A percentile compares a stretch with the other conserved stretches of the same genome.
Evolutionary conservation across 768 basidiomycete genomes (phyloP).

Genomic region (Hydnomerulius pinastri): DNA sequence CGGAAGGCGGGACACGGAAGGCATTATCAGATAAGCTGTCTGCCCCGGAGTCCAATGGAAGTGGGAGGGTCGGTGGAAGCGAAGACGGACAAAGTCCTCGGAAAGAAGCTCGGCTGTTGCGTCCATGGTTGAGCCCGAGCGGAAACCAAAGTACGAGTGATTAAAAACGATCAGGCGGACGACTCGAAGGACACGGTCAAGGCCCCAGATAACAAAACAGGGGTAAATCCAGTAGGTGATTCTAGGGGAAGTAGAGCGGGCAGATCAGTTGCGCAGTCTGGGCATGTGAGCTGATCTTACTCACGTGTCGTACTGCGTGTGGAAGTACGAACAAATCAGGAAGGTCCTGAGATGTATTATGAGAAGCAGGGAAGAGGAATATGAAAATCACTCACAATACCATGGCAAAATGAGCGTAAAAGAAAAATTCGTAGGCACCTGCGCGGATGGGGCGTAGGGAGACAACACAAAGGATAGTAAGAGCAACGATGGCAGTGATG

Average conservation of each 20-base stretch:
- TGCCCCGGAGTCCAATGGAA: slow-evolving; percentile 56
- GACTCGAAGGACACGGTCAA: slow-evolving; percentile 50
- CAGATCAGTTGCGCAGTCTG: slow-evolving; percentile 32
- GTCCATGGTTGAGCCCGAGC: slow-evolving; percentile 25
- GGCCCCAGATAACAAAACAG: slow-evolving; percentile 50
- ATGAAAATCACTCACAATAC: slow-evolving; percentile 30
- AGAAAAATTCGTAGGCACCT: slow-evolving; percentile 49
- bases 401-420: slow-evolving; percentile 45
- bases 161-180: slow-evolving; percentile 44
- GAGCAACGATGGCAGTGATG: slow-evolving; percentile 35
- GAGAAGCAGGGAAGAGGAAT: not conserved
- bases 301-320: slow-evolving; percentile 18
- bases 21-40: slow-evolving; percentile 51
- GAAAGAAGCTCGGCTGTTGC: slow-evolving; percentile 45
- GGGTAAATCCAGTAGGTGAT: slow-evolving; percentile 45
- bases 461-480: slow-evolving; percentile 43
- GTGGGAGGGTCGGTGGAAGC: slow-evolving; percentile 41
- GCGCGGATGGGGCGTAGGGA: slow-evolving; percentile 50
- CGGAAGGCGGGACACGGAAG: slow-evolving; percentile 40
- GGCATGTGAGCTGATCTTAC: slow-evolving; percentile 7
- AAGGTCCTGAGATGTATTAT: slow-evolving; percentile 23
- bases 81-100: slow-evolving; percentile 44
- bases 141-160: slow-evolving; percentile 35
- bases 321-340: slow-evolving; percentile 33
- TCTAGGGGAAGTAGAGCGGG: slow-evolving; percentile 36